Percentiles rank a stretch among this genome's conserved stretches.
Conservation (phyloP, 768 basidiomycete species). For the Rhizopogon vinicolor region DNA sequence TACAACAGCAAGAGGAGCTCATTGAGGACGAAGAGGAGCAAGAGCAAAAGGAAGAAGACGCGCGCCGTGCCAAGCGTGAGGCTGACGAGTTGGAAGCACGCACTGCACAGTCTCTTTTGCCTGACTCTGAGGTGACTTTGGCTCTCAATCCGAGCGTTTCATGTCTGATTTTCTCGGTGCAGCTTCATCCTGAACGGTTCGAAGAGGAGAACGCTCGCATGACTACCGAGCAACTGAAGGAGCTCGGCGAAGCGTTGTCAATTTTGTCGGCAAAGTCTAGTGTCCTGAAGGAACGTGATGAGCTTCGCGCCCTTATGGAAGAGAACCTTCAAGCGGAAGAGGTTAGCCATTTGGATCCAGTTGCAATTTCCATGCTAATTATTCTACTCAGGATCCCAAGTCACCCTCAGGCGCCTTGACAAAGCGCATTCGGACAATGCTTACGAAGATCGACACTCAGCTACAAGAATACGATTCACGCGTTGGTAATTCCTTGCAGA, state of each 20-base stretch:
- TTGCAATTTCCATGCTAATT: constrained; percentile 2
- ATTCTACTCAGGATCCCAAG: constrained; percentile 56
- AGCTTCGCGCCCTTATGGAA: constrained; percentile 87
- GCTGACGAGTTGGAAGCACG: constrained; percentile 75
- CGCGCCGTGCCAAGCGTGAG: constrained; percentile 81
- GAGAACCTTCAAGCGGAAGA: constrained; percentile 90
- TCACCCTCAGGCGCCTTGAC: constrained; percentile 85
- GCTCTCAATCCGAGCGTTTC: not conserved
- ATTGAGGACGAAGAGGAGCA: constrained; percentile 99
- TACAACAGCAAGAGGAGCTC: constrained; percentile 98
- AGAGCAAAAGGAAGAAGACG: constrained; percentile 91
- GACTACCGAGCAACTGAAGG: constrained; percentile 94
- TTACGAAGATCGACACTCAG: constrained; percentile 92
- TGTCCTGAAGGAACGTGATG: constrained; percentile 93
- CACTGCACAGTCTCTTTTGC: constrained; percentile 76
- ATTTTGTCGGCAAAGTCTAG: constrained; percentile 91
- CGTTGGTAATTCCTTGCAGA: constrained; percentile 79
- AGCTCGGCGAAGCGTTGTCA: constrained; percentile 86
- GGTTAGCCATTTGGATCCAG: constrained; percentile 31
- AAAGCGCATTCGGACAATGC: constrained; percentile 93
- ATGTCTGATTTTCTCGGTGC: not conserved
- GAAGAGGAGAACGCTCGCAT: constrained; percentile 82
- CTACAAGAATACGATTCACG: constrained; percentile 88
- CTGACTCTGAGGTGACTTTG: constrained; percentile 75
- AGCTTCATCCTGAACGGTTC: constrained; percentile 61